Percentiles rank a stretch among this genome's conserved stretches.
phyloP scores from a whole-genome alignment of 2,329 filamentous ascomycete species.

The Harringtonia aguacate region DNA sequence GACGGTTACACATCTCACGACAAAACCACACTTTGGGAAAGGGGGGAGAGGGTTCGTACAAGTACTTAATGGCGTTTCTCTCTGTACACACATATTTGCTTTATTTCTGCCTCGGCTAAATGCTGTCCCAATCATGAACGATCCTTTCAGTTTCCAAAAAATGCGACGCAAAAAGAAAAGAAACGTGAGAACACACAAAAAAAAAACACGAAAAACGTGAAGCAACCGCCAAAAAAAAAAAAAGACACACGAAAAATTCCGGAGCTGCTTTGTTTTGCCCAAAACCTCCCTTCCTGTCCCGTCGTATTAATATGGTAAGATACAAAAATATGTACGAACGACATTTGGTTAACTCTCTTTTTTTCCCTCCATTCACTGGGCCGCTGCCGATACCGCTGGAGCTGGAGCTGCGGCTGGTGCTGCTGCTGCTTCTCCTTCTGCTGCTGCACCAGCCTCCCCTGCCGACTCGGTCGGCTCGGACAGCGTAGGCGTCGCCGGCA shows the following conservation, averaged over 20 bases:
- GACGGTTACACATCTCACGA: no score
- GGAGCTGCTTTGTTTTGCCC: no score
- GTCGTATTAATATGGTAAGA: no score
- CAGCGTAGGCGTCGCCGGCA: slow-evolving; percentile 1
- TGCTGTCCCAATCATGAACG: neutral
- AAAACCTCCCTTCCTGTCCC: no score
- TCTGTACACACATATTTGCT: no score
- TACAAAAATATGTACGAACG: no score
- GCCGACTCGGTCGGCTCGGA: slow-evolving; percentile 4
- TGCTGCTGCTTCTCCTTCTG: neutral
- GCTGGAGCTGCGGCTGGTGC: neutral
- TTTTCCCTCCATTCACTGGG: neutral
- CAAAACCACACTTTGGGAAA: no score
- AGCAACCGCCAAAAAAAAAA: no score
- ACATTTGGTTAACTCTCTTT: no score
- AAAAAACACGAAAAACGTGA: neutral
- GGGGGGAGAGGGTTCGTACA: no score
- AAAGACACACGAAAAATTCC: no score
- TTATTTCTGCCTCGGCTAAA: neutral
- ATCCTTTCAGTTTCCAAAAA: neutral
- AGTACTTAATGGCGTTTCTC: no score
- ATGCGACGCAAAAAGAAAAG: neutral
- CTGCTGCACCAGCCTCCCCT: neutral
- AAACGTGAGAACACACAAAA: neutral
- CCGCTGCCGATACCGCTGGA: neutral